Percentiles rank a stretch among this genome's conserved stretches.
These are phyloP conservation scores for Podospora bellae-mahoneyi DNA, from an alignment of 495 filamentous ascomycete genomes.

Conservation along the genomic window DNA sequence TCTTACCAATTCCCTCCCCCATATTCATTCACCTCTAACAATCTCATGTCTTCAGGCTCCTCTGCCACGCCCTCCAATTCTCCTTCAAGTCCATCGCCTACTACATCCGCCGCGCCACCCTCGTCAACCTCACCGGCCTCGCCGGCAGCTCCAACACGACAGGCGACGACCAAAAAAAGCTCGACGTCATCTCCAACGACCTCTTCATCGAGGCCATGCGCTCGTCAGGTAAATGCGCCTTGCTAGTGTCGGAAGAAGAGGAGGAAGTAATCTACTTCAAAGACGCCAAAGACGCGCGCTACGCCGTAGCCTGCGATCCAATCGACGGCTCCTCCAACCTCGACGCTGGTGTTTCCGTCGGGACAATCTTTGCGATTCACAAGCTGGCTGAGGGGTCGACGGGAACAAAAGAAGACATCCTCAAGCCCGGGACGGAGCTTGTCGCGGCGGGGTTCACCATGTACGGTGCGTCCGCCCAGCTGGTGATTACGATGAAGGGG, in stretches of 20 bases:
- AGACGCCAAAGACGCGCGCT: constrained; percentile 74
- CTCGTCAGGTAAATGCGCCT: constrained; percentile 80
- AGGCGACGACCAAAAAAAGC: constrained; percentile 98
- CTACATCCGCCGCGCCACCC: constrained; percentile 96
- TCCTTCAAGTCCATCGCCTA: constrained; percentile 99
- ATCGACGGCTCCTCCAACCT: constrained; percentile 98
- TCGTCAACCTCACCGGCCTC: constrained; percentile 93
- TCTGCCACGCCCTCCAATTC: constrained; percentile 97
- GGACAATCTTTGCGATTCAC: constrained; percentile 96
- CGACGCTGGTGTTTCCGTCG: constrained; percentile 95
- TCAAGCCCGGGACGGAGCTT: constrained; percentile 83
- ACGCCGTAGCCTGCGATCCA: constrained; percentile 94
- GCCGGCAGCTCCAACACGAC: constrained; percentile 93
- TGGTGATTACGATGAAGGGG: constrained; percentile 95
- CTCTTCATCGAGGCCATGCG: constrained; percentile 93
- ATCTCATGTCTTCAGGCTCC: constrained; percentile 55
- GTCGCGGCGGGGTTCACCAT: constrained; percentile 97
- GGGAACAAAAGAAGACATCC: constrained; percentile 75
- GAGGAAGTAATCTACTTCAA: constrained; percentile 86
- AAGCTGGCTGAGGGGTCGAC: constrained; percentile 70
- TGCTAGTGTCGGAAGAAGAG: constrained; percentile 95
- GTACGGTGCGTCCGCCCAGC: constrained; percentile 95
- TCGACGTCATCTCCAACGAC: constrained; percentile 98
- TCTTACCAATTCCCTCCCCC: background rate
- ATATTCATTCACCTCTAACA: background rate